Evolutionary conservation across 306 rosid species (phyloP).

Genomic region (Prinsepia uniflora): DNA sequence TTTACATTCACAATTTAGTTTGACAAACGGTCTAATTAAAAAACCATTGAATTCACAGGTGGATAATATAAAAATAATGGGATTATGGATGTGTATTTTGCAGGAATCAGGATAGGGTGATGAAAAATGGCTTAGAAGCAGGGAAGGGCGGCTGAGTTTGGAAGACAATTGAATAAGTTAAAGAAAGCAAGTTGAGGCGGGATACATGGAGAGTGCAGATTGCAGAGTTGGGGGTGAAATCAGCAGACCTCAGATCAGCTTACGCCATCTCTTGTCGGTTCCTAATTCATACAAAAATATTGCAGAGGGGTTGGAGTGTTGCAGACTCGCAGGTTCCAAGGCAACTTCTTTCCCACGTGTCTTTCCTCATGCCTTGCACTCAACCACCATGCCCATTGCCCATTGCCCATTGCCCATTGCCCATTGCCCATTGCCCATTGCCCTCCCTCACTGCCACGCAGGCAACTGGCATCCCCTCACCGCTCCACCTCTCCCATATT

Average conservation of each 20-base stretch:
- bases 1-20: too few species aligned
- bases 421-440: too few species aligned
- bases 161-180: not conserved
- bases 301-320: not conserved
- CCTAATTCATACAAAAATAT: not conserved
- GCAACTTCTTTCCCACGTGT: conserved; percentile 42
- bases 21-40: too few species aligned
- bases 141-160: conserved; percentile 18
- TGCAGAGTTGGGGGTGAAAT: conserved; percentile 13
- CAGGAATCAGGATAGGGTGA: conserved; percentile 1
- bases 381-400: conserved; percentile 25
- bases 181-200: conserved; percentile 10
- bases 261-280: conserved; percentile 37
- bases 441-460: too few species aligned
- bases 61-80: too few species aligned
- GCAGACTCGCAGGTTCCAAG: conserved; percentile 17
- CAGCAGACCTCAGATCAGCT: conserved; percentile 20
- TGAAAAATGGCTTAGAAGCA: not conserved
- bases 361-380: conserved; percentile 28
- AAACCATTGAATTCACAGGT: too few species aligned
- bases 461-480: not conserved
- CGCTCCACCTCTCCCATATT: conserved; percentile 32
- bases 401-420: too few species aligned
- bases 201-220: conserved; percentile 23
- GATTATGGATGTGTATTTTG: not conserved